Base-by-base conservation (phyloP, 495 filamentous ascomycete genomes). In the Haplographium delicatum region DNA sequence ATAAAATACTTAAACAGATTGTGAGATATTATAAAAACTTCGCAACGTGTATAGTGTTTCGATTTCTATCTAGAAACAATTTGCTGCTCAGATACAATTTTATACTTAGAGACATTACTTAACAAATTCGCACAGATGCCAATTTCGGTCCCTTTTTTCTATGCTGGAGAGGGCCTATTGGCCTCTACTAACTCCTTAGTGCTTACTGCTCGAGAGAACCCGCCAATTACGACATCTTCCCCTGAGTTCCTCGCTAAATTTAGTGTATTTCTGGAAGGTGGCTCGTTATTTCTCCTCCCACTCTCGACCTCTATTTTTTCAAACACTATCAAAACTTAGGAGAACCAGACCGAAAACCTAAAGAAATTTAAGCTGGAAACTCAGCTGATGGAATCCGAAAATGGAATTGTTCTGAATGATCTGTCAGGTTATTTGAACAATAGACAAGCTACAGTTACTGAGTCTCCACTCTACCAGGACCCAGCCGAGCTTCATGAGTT, bases 381-480 rank as follows among this genome's bases (percentile, higher is more conserved):
- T 44, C 11, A 44, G 20, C 19, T 41, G 24, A 50, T 50, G 25
- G 47, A 31, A 25, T 26, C 22, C 22, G 35, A 41, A 30, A 30
- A n/a, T 23, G 19, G 22, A 31, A 20, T 50, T 19, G 22, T 10
- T 10, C 37, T 50, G n/a, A 31, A 42, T 28, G 25, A 50, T 22
- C 25, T 50, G 26, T 50, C 47, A n/a, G 42, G n/a, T 20, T 9
- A 5, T 23, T 41, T 18, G 23, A n/a, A 16, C 26, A n/a, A 26
- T 9, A 20, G 3, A 18, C 44, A 50, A 15, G 15, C 13, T 28
- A 25, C 25, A 33, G 27, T 22, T 20, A 3, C 41, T 24, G n/a
- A 23, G 25, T 5, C 18, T 51, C 26, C 10, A 11, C 30, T 45
- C 9, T 19, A 13, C 9, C 19, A 31, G 6, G 42, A 44, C 5